A percentile compares a stretch with the other conserved stretches of the same genome.
Conservation (phyloP, 257 asterid genomes). For the Fraxinus quadrangulata region DNA sequence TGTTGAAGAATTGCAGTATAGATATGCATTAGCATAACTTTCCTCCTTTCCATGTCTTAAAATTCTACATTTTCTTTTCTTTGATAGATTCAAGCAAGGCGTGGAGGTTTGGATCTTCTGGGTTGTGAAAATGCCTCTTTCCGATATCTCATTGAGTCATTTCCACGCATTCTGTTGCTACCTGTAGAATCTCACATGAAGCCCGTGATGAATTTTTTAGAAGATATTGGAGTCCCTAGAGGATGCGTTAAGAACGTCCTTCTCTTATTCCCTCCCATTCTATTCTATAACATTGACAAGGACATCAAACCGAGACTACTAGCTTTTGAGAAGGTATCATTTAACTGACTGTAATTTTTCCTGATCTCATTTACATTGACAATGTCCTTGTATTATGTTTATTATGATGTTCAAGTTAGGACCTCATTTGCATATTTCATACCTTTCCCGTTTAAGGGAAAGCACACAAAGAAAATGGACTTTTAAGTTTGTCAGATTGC, state of each 20-base stretch:
- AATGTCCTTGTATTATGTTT: slow-evolving; percentile 1
- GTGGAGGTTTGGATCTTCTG: slow-evolving; percentile 81
- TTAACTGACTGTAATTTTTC: not conserved
- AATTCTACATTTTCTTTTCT: slow-evolving; percentile 2
- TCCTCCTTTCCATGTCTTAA: slow-evolving; percentile 7
- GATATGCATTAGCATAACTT: not conserved
- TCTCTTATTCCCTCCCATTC: slow-evolving; percentile 73
- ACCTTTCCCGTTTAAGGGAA: not conserved
- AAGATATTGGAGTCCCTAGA: slow-evolving; percentile 67
- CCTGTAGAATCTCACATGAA: slow-evolving; percentile 61
- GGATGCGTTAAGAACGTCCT: slow-evolving; percentile 46
- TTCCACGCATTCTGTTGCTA: slow-evolving; percentile 70
- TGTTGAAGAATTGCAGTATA: not conserved
- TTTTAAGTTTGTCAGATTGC: not conserved
- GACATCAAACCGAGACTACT: slow-evolving; percentile 69
- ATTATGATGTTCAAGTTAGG: not conserved
- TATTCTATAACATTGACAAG: slow-evolving; percentile 60
- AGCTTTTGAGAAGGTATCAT: slow-evolving; percentile 60
- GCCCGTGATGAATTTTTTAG: slow-evolving; percentile 60
- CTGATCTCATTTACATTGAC: not conserved
- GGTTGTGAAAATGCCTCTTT: slow-evolving; percentile 63
- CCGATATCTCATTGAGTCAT: slow-evolving; percentile 76
- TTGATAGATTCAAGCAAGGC: slow-evolving; percentile 83
- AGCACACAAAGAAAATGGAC: not conserved
- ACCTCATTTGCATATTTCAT: not conserved